These are phyloP conservation scores for Areca catechu DNA, from an alignment of 176 grass and related monocot species.

Conservation along the genomic window DNA sequence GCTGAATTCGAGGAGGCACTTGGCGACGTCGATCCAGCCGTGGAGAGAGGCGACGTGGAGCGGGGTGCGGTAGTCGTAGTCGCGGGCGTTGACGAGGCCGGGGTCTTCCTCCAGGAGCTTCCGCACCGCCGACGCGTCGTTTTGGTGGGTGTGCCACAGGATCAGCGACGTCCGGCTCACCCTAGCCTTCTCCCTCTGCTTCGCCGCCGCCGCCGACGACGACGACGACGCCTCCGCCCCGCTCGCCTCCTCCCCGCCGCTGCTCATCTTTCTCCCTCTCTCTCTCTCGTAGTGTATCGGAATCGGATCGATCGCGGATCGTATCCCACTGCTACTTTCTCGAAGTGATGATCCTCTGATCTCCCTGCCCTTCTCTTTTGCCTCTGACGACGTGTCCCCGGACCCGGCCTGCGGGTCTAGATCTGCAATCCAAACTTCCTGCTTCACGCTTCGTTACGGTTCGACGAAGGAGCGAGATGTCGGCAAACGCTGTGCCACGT, in stretches of 20 bases:
- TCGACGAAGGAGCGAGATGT: too few species aligned
- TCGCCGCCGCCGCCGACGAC: constrained; percentile 28
- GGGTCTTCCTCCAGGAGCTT: constrained; percentile 91
- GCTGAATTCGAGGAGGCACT: constrained; percentile 61
- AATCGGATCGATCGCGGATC: too few species aligned
- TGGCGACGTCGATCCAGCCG: constrained; percentile 75
- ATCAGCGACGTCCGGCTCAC: constrained; percentile 91
- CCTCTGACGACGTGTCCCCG: too few species aligned
- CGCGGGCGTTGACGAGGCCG: constrained; percentile 74
- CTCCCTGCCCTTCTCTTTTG: too few species aligned
- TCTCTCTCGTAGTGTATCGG: too few species aligned
- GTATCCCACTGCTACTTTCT: too few species aligned
- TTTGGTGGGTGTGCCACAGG: constrained; percentile 99
- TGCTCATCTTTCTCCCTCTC: neutral
- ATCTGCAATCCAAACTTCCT: too few species aligned
- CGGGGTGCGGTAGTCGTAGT: constrained; percentile 93
- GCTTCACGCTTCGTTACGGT: too few species aligned
- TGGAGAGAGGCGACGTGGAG: constrained; percentile 97
- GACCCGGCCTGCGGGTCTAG: too few species aligned
- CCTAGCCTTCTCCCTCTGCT: constrained; percentile 64
- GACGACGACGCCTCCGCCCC: constrained; percentile 11
- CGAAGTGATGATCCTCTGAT: too few species aligned
- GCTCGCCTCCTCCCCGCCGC: constrained; percentile 25
- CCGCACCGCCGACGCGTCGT: constrained; percentile 63
- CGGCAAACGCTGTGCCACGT: too few species aligned